These are phyloP conservation scores for Scheffersomyces lignicola DNA, from an alignment of 1,139 yeast genomes.

Conservation along the genomic window DNA sequence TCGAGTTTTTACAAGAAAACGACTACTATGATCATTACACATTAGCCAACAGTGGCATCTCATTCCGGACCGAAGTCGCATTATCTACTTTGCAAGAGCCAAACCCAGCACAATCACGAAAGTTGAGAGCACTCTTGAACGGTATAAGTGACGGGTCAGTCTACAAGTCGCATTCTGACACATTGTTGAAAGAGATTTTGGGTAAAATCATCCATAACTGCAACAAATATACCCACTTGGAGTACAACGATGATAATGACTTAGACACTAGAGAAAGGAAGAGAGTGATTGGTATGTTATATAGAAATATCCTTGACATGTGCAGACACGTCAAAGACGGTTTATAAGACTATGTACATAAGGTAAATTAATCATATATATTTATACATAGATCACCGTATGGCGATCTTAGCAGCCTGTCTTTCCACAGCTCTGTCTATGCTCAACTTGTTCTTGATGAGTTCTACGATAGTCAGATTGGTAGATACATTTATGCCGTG, in stretches of 20 bases:
- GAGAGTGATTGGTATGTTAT: slow-evolving; percentile 22
- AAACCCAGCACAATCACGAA: slow-evolving; percentile 32
- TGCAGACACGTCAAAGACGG: slow-evolving; percentile 14
- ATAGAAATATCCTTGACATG: slow-evolving; percentile 23
- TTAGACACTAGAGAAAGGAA: slow-evolving; percentile 14
- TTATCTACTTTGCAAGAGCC: slow-evolving; percentile 59
- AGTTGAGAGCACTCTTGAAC: slow-evolving; percentile 27
- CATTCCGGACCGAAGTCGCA: slow-evolving; percentile 77
- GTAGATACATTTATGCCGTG: slow-evolving; percentile 41
- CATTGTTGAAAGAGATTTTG: slow-evolving; percentile 35
- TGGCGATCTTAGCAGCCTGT: slow-evolving; percentile 11
- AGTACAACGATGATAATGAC: slow-evolving; percentile 17
- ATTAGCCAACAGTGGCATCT: slow-evolving; percentile 48
- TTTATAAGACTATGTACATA: neutral
- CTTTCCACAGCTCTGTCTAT: slow-evolving; percentile 34
- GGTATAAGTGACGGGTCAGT: slow-evolving; percentile 48
- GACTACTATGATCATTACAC: slow-evolving; percentile 79
- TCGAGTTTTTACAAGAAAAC: slow-evolving; percentile 45
- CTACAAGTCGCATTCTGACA: slow-evolving; percentile 30
- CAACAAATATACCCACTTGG: slow-evolving; percentile 17
- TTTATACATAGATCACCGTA: slow-evolving; percentile 1
- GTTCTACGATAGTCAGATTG: slow-evolving; percentile 46
- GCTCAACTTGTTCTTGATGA: slow-evolving; percentile 47
- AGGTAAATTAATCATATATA: neutral
- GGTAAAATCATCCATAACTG: slow-evolving; percentile 23